Percentiles rank a stretch among this genome's conserved stretches.
Conservation (phyloP, 441 rosid species). For the Erodium texanum region DNA sequence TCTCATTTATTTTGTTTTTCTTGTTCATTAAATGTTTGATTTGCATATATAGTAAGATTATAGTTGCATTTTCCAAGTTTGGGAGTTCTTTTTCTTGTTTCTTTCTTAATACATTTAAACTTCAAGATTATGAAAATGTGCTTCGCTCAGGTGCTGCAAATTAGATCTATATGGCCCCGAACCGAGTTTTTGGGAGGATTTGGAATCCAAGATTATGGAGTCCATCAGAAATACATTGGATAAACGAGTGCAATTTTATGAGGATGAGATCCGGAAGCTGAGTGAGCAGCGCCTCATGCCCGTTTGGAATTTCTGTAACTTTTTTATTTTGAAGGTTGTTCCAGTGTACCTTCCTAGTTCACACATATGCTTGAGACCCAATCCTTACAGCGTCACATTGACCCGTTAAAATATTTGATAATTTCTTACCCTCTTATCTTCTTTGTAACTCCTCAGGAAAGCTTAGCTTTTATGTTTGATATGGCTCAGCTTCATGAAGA, state of each 20-base stretch:
- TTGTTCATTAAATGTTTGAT: background rate
- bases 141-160: constrained; percentile 78
- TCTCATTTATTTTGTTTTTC: background rate
- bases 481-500: constrained; percentile 97
- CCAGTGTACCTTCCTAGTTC: constrained; percentile 23
- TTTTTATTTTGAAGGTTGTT: constrained; percentile 90
- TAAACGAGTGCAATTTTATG: constrained; percentile 81
- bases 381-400: no score
- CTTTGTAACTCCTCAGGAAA: constrained; percentile 57
- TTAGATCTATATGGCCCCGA: constrained; percentile 77
- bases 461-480: constrained; percentile 98
- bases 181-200: constrained; percentile 84
- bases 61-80: constrained; percentile 4
- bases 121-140: constrained; percentile 11
- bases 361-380: no score
- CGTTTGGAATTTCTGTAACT: constrained; percentile 93
- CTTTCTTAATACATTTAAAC: background rate
- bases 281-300: constrained; percentile 94
- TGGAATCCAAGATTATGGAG: constrained; percentile 79
- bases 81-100: background rate
- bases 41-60: background rate
- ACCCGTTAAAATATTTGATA: background rate
- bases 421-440: constrained; percentile 13
- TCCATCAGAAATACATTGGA: constrained; percentile 81
- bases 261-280: constrained; percentile 96